These are phyloP conservation scores for Sporothrix sp. DNA, from an alignment of 2,329 filamentous ascomycete species.

Conservation along the genomic window DNA sequence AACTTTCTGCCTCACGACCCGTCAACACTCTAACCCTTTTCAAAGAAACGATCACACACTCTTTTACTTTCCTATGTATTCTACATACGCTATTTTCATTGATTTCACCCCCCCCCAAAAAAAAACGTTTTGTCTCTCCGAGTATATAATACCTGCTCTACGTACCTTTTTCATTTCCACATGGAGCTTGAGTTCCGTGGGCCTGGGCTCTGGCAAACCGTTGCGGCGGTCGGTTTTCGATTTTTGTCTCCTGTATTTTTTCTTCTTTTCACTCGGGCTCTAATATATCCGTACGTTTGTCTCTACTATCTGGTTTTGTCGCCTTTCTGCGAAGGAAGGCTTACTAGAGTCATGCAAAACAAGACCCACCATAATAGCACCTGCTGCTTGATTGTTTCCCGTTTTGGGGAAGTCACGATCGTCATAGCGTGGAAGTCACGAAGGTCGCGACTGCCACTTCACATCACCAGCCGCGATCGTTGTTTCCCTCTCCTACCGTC, in stretches of 20 bases:
- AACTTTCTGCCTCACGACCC: constrained; percentile 89
- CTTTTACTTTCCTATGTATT: neutral
- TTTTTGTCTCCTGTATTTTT: neutral
- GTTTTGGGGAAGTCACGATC: neutral
- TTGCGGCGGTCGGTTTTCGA: neutral
- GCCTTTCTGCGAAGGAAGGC: too few species aligned
- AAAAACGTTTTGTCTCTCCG: too few species aligned
- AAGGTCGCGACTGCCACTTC: neutral
- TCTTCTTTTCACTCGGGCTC: neutral
- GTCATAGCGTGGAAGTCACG: neutral
- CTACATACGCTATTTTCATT: neutral
- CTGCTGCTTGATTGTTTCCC: neutral
- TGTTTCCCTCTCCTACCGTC: neutral
- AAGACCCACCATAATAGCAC: neutral
- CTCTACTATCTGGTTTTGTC: neutral
- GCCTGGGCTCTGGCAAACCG: neutral
- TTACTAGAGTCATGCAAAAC: neutral
- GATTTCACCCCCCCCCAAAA: too few species aligned
- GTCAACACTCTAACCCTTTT: too few species aligned
- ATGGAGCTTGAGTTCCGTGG: constrained; percentile 2
- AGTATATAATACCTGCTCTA: too few species aligned
- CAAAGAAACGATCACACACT: neutral
- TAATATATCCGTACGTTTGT: too few species aligned
- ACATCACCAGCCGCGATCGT: neutral
- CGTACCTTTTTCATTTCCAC: neutral